Evolutionary conservation across 148 eudicot genomes (phyloP).

Genomic region (Persicaria maculosa): DNA sequence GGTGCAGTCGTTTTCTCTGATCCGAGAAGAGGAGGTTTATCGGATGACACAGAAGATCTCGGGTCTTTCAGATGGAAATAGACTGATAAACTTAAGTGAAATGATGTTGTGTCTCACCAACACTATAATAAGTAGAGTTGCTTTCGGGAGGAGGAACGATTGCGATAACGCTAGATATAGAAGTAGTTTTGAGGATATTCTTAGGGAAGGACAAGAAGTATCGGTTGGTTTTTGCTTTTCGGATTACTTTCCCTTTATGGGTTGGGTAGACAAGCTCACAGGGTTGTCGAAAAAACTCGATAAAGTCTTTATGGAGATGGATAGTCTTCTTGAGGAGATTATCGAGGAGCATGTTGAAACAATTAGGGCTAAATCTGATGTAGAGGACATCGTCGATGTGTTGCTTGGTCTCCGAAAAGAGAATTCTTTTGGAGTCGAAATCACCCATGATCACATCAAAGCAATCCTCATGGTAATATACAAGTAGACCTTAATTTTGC

Average conservation of each 20-base stretch:
- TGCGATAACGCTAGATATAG: too few relatives aligned
- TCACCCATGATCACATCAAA: background rate
- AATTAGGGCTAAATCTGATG: background rate
- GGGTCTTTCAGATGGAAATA: conserved; percentile 1
- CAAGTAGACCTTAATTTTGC: too few relatives aligned
- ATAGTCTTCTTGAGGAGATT: conserved; percentile 18
- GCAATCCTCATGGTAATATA: conserved; percentile 1
- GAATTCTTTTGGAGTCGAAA: background rate
- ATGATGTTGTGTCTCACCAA: conserved; percentile 14
- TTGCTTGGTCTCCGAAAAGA: background rate
- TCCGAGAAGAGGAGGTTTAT: conserved; percentile 20
- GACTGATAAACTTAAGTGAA: conserved; percentile 19
- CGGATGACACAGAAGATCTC: conserved; percentile 19
- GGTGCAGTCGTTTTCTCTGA: conserved; percentile 19
- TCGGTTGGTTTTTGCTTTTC: conserved; percentile 13
- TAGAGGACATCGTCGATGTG: conserved; percentile 15
- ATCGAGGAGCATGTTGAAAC: conserved; percentile 19
- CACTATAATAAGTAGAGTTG: conserved; percentile 16
- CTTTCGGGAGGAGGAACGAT: conserved; percentile 28
- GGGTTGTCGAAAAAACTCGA: conserved; percentile 16
- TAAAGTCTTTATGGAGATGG: conserved; percentile 16
- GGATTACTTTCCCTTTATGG: conserved; percentile 22
- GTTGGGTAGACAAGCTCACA: conserved; percentile 21
- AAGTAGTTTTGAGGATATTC: conserved; percentile 12
- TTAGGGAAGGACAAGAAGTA: conserved; percentile 13